These are phyloP conservation scores for Sporothrix variecibatus DNA, from an alignment of 2,329 filamentous ascomycete species.

Conservation along the genomic window DNA sequence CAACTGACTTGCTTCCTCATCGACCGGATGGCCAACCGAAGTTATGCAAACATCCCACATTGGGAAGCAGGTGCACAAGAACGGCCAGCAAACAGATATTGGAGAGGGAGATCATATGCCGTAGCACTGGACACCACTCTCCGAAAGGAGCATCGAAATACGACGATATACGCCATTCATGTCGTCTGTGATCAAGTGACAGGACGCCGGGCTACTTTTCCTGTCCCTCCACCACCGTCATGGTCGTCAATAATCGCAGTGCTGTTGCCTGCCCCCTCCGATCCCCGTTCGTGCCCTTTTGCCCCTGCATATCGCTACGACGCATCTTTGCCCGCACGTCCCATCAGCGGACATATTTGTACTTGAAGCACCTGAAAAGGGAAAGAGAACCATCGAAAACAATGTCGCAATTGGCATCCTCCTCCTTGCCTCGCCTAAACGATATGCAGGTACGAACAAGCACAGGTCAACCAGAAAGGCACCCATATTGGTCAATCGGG, in stretches of 20 bases:
- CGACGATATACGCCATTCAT: background rate
- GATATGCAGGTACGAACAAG: constrained; percentile 22
- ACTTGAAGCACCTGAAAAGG: background rate
- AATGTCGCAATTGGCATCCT: background rate
- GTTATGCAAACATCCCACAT: background rate
- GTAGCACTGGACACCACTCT: background rate
- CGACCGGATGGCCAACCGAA: background rate
- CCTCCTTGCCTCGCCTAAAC: background rate
- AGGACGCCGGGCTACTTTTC: background rate
- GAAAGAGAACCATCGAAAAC: background rate
- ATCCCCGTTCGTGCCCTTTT: background rate
- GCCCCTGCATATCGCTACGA: constrained; percentile 4
- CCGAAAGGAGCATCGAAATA: background rate
- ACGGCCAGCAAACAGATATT: background rate
- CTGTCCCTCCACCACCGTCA: background rate
- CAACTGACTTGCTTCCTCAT: background rate
- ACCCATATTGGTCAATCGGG: background rate
- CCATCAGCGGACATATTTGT: background rate
- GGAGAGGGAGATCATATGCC: background rate
- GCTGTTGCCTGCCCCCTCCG: background rate
- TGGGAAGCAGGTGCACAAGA: background rate
- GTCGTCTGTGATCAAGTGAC: constrained; percentile 13
- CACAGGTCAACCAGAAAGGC: background rate
- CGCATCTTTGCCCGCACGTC: background rate
- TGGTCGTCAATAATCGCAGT: background rate